These are phyloP conservation scores for Trichoderma virens DNA, from an alignment of 495 filamentous ascomycete species.

Conservation along the genomic window DNA sequence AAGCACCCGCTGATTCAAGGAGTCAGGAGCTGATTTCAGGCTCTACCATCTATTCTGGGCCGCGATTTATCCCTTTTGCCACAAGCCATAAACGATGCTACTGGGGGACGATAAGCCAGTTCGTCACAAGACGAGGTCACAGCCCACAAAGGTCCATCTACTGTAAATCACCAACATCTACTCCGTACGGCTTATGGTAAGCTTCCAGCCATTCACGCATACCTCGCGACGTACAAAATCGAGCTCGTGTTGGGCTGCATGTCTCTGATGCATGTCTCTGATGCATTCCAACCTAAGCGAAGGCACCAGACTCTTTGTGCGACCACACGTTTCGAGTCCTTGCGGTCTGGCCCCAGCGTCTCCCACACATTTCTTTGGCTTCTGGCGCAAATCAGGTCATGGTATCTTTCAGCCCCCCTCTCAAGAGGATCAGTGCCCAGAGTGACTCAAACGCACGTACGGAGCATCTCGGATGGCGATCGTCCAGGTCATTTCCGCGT, in stretches of 20 bases:
- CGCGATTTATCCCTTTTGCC: background rate
- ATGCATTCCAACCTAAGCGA: background rate
- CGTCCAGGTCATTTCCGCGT: background rate
- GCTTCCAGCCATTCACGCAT: background rate
- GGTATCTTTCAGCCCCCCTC: background rate
- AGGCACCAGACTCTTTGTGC: background rate
- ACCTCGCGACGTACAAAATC: background rate
- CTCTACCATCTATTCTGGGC: background rate
- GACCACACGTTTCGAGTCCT: background rate
- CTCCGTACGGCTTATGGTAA: background rate
- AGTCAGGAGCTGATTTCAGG: background rate
- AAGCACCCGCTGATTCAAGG: background rate
- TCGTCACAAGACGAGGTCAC: background rate
- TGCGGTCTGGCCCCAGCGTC: background rate
- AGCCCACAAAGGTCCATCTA: background rate
- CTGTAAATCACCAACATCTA: too few species aligned
- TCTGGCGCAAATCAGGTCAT: background rate
- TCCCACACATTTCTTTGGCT: background rate
- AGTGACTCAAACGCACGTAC: too few species aligned
- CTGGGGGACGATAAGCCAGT: background rate
- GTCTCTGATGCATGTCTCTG: background rate
- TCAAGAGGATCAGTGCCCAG: background rate
- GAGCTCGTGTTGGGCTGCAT: background rate
- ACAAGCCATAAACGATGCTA: background rate
- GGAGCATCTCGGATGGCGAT: background rate